Percentiles rank a stretch among this genome's conserved stretches.
Evolutionary conservation across 2,329 filamentous ascomycete species (phyloP).

Genomic region (Stagonosporopsis tanaceti): DNA sequence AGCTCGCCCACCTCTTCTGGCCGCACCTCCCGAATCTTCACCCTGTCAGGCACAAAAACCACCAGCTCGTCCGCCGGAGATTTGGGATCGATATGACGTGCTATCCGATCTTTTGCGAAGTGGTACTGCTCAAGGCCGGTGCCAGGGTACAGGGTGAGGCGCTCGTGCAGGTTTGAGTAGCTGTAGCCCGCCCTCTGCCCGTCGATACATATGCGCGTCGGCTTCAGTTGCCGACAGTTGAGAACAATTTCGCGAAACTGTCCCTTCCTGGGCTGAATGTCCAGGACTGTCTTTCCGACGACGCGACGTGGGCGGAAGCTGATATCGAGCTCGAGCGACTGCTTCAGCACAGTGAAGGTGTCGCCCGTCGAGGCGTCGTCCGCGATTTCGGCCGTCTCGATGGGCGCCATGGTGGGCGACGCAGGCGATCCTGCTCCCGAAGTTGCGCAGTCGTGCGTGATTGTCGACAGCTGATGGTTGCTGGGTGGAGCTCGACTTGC

Average conservation of each 20-base stretch:
- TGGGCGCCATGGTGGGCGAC: slow-evolving; percentile 40
- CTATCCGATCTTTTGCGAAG: slow-evolving; percentile 73
- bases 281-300: slow-evolving; percentile 81
- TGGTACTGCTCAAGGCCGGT: slow-evolving; percentile 78
- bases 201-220: slow-evolving; percentile 60
- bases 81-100: slow-evolving; percentile 63
- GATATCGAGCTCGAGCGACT: slow-evolving; percentile 88
- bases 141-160: slow-evolving; percentile 67
- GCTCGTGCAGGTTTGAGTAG: slow-evolving; percentile 72
- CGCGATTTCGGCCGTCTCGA: slow-evolving; percentile 39
- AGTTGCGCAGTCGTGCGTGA: slow-evolving; percentile 12
- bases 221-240: slow-evolving; percentile 69
- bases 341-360: slow-evolving; percentile 72
- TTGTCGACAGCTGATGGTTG: slow-evolving; percentile 11
- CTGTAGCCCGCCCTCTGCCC: slow-evolving; percentile 49
- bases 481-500: slow-evolving; percentile 11
- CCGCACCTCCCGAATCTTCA: slow-evolving; percentile 69
- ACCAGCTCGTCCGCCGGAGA: slow-evolving; percentile 62
- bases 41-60: slow-evolving; percentile 66
- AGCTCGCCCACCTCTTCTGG: slow-evolving; percentile 54
- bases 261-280: slow-evolving; percentile 70
- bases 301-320: slow-evolving; percentile 80
- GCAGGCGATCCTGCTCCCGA: slow-evolving; percentile 40
- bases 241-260: slow-evolving; percentile 64
- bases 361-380: slow-evolving; percentile 44